Percentiles rank a stretch among this genome's conserved stretches.
These are phyloP conservation scores for Hypoxylon sp. DNA, from an alignment of 2,329 filamentous ascomycete genomes.

Conservation along the genomic window DNA sequence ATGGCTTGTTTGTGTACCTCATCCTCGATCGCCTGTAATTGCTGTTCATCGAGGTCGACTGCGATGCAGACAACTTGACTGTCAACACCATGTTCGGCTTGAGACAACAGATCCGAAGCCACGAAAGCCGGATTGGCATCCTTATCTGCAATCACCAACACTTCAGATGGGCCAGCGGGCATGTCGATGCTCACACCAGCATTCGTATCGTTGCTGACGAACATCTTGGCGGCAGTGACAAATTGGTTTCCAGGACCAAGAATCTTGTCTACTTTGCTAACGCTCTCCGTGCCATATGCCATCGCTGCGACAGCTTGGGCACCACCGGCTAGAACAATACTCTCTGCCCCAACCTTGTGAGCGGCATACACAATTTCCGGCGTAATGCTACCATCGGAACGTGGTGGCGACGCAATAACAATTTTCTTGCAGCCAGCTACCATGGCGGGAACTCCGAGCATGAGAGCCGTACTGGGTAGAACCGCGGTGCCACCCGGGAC, in stretches of 20 bases:
- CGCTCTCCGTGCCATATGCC: slow-evolving; percentile 95
- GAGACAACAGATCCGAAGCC: slow-evolving; percentile 92
- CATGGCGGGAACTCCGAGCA: slow-evolving; percentile 98
- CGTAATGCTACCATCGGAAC: slow-evolving; percentile 89
- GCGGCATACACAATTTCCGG: slow-evolving; percentile 98
- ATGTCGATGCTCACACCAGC: slow-evolving; percentile 97
- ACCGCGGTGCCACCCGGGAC: slow-evolving; percentile 97
- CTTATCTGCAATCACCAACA: slow-evolving; percentile 94
- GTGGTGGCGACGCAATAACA: slow-evolving; percentile 91
- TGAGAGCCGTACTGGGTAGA: slow-evolving; percentile 95
- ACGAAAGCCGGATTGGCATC: slow-evolving; percentile 93
- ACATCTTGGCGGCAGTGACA: slow-evolving; percentile 98
- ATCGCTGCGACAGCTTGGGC: slow-evolving; percentile 96
- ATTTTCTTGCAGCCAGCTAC: slow-evolving; percentile 97
- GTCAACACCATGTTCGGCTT: slow-evolving; percentile 97
- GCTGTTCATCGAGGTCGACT: slow-evolving; percentile 79
- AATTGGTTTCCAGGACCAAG: slow-evolving; percentile 98
- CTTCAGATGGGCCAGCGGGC: slow-evolving; percentile 96
- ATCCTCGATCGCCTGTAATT: slow-evolving; percentile 88
- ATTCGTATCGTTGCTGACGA: slow-evolving; percentile 96
- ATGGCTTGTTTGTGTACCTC: slow-evolving; percentile 90
- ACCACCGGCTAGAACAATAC: slow-evolving; percentile 94
- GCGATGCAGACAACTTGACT: slow-evolving; percentile 95
- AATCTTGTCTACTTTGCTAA: slow-evolving; percentile 99
- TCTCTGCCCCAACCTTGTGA: slow-evolving; percentile 95